These are phyloP conservation scores for Astrothelium subdiscretum DNA, from an alignment of 495 filamentous ascomycete genomes.

Conservation along the genomic window DNA sequence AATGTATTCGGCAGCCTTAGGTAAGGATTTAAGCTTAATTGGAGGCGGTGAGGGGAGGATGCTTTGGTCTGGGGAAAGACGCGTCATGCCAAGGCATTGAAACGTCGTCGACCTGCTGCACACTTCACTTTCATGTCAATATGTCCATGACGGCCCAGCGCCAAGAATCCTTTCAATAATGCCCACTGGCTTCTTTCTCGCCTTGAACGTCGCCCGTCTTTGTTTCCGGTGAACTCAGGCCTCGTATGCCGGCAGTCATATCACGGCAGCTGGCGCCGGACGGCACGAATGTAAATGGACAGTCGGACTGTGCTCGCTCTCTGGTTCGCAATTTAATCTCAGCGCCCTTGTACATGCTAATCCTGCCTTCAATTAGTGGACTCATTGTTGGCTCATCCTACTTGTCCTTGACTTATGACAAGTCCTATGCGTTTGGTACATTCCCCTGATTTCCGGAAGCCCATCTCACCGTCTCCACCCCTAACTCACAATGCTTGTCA, in stretches of 20 bases:
- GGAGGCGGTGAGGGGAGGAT: neutral
- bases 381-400: neutral
- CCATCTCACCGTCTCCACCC: neutral
- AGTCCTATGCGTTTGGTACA: conserved; percentile 1
- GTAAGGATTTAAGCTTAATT: neutral
- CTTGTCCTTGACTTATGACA: neutral
- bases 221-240: neutral
- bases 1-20: too few relatives aligned
- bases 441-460: neutral
- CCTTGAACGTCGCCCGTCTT: neutral
- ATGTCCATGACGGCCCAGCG: too few relatives aligned
- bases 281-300: neutral
- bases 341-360: neutral
- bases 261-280: neutral
- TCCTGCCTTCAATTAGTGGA: neutral
- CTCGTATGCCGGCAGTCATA: neutral
- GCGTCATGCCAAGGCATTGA: conserved; percentile 2
- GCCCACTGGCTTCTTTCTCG: neutral
- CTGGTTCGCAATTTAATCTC: neutral
- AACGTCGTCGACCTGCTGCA: neutral
- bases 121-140: too few relatives aligned
- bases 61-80: neutral
- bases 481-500: neutral
- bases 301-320: neutral
- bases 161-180: too few relatives aligned